Evolutionary conservation across 441 rosid species (phyloP).

Genomic region (Populus trichocarpa): DNA sequence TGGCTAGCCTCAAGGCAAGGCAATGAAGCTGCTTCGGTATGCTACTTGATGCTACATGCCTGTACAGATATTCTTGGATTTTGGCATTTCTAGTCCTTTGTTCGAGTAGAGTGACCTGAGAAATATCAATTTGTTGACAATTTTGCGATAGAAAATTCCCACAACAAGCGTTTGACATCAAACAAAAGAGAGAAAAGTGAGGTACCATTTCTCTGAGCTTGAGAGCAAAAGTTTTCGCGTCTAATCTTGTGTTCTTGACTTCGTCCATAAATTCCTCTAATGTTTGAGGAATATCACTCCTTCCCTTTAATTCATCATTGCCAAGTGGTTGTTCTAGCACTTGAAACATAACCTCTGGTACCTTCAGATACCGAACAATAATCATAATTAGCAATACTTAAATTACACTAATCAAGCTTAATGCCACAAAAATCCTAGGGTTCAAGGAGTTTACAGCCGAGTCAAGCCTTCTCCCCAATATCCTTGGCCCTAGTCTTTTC

Average conservation of each 20-base stretch:
- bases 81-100: slow-evolving; percentile 93
- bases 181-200: neutral
- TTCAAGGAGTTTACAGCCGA: slow-evolving; percentile 47
- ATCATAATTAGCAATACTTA: neutral
- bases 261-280: slow-evolving; percentile 72
- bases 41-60: slow-evolving; percentile 97
- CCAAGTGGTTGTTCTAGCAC: slow-evolving; percentile 61
- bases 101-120: slow-evolving; percentile 69
- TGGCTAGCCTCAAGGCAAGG: slow-evolving; percentile 73
- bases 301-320: slow-evolving; percentile 65
- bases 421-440: neutral
- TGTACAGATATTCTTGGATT: slow-evolving; percentile 84
- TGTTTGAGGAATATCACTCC: slow-evolving; percentile 78
- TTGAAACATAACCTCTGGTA: slow-evolving; percentile 82
- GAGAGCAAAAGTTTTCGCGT: slow-evolving; percentile 76
- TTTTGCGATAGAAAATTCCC: neutral
- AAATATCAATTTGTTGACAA: neutral
- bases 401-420: neutral
- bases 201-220: slow-evolving; percentile 89
- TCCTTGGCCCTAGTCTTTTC: slow-evolving; percentile 66
- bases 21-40: slow-evolving; percentile 97
- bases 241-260: slow-evolving; percentile 49
- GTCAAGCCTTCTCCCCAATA: slow-evolving; percentile 61
- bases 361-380: slow-evolving; percentile 35
- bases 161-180: neutral